Percentiles rank a stretch among this genome's conserved stretches.
These are phyloP conservation scores for Debaryomyces nepalensis DNA, from an alignment of 1,139 yeast genomes.

Conservation along the genomic window DNA sequence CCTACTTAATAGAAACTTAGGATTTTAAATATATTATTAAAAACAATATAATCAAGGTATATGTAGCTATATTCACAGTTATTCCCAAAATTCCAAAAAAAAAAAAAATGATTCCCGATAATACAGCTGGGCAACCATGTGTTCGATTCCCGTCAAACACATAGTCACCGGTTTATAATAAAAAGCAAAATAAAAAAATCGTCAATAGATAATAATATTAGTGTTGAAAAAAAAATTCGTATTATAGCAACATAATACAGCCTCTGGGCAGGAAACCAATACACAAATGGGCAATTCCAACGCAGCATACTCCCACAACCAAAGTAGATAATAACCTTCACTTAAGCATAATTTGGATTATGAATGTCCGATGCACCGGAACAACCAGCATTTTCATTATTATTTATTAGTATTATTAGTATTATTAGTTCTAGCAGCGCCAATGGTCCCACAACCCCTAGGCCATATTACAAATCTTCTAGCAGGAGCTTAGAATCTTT, in stretches of 20 bases:
- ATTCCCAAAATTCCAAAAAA: constrained; percentile 12
- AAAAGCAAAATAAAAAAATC: constrained; percentile 12
- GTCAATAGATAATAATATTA: constrained; percentile 17
- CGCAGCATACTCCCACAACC: not conserved
- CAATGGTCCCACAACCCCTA: not conserved
- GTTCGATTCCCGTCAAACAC: constrained; percentile 19
- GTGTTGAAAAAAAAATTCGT: constrained; percentile 9
- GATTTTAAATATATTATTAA: constrained; percentile 13
- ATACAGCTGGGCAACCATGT: constrained; percentile 8
- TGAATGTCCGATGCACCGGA: not conserved
- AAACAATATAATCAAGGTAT: constrained; percentile 14
- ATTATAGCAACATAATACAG: constrained; percentile 5
- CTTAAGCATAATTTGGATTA: constrained; percentile 9
- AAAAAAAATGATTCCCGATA: constrained; percentile 13
- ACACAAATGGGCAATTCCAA: constrained; percentile 2
- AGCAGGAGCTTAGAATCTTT: constrained; percentile 44
- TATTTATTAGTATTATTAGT: constrained; percentile 4
- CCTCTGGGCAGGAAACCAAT: not conserved
- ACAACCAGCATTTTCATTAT: constrained; percentile 2
- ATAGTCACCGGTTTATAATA: constrained; percentile 6
- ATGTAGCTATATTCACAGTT: constrained; percentile 14
- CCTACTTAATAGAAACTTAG: too few species aligned
- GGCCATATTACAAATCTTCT: not conserved
- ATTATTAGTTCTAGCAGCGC: constrained; percentile 1
- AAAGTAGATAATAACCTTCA: constrained; percentile 4